Percentiles rank a stretch among this genome's conserved stretches.
These are phyloP conservation scores for Musa schizocarpa DNA, from an alignment of 176 grass and related monocot species.

Conservation along the genomic window DNA sequence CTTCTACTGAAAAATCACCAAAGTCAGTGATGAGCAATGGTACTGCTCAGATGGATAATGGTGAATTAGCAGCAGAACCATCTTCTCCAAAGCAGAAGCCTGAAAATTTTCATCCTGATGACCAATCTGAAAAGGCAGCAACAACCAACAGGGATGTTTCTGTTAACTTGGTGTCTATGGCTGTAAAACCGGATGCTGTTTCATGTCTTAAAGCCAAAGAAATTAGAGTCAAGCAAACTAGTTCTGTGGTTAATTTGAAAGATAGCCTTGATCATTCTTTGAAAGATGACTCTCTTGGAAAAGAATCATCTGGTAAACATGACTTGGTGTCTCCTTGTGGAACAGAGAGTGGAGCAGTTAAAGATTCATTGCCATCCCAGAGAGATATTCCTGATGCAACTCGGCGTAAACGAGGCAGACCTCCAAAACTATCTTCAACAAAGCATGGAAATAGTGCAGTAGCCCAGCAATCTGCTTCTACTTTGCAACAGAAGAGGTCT, in stretches of 20 bases:
- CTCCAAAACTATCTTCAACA: conserved; percentile 30
- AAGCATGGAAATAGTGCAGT: conserved; percentile 15
- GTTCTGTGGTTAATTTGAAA: not conserved
- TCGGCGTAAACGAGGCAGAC: conserved; percentile 30
- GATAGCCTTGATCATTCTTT: not conserved
- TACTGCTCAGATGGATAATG: conserved; percentile 32
- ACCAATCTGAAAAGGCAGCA: conserved; percentile 18
- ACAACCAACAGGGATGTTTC: conserved; percentile 26
- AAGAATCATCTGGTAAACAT: conserved; percentile 22
- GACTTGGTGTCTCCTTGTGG: conserved; percentile 24
- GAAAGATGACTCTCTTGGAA: not conserved
- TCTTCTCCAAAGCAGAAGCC: conserved; percentile 56
- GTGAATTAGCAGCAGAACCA: conserved; percentile 37
- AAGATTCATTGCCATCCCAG: conserved; percentile 21
- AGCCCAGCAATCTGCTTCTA: not conserved
- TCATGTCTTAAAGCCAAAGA: not conserved
- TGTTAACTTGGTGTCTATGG: conserved; percentile 8
- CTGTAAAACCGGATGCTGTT: conserved; percentile 18
- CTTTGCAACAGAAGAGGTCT: not conserved
- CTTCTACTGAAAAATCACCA: conserved; percentile 16
- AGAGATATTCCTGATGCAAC: conserved; percentile 22
- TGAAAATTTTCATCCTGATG: conserved; percentile 25
- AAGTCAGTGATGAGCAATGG: conserved; percentile 28
- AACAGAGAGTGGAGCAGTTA: conserved; percentile 23
- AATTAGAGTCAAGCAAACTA: not conserved